Base-by-base conservation (phyloP, 768 basidiomycete species). In the Termitomyces sp. region DNA sequence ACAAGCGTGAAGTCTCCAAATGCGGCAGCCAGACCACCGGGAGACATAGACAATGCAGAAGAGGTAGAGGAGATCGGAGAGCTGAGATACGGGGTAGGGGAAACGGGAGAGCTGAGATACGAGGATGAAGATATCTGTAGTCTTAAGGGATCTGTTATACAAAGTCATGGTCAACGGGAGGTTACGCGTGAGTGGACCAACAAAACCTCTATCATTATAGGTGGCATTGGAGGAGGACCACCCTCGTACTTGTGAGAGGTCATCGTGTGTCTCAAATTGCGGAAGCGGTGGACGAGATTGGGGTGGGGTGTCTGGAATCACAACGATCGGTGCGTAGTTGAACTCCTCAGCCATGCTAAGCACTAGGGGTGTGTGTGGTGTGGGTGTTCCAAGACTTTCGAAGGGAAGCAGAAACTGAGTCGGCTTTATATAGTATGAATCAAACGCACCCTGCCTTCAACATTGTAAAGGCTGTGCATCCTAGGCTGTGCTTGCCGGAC, bases 301-400 rank as follows among this genome's bases (percentile, higher is more conserved):
- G 2, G 56, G 59, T 34, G 63, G 61, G 44, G 61, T 58, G 24
- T 9, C 54, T 9, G 63, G 56, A 20, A 58, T 65, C 18, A 65
- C 61, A 37, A 45, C 27, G 22, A 62, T 62, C 5, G 56, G 30
- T 41, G 56, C 24, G 37, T 33, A 54, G 20, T 6, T 41, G 18
- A 22, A 54, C 11, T 56, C 33, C 16, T 58, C 48, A 41, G 51
- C 41, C 58, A 62, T 62, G 39, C 6, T 37, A 20, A 52, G 34
- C 6, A 52, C 11, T 20, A 31, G 30, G n/a, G 4, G 55, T 33
- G 58, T 27, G 55, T 33, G 58, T 27, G 31, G 18, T 8, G 47
- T 36, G 47, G 45, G 16, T 8, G 18, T 36, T 15, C 12, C 6
- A 6, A 57, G 18, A 13, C 16, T 8, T 27, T 6, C 15, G 11